Evolutionary conservation across 192 early-diverging fungal genomes (phyloP).

Genomic region (Podila horticola): DNA sequence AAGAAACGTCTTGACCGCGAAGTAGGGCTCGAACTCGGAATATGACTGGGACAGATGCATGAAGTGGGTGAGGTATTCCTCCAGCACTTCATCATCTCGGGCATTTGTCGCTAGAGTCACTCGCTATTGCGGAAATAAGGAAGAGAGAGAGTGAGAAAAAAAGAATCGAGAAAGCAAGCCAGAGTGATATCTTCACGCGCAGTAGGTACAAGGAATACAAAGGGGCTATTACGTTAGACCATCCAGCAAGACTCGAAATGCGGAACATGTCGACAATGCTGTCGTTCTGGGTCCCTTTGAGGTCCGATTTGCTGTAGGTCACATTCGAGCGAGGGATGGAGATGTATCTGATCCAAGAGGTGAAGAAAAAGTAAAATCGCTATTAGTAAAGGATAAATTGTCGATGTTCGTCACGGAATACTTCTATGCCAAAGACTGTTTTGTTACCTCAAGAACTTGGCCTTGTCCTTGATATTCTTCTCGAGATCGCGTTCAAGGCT

Average conservation of each 20-base stretch:
- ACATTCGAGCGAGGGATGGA: constrained; percentile 16
- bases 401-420: too few relatives aligned
- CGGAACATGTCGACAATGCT: constrained; percentile 3
- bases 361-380: background rate
- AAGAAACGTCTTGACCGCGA: constrained; percentile 11
- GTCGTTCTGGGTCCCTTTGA: background rate
- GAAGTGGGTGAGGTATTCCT: constrained; percentile 29
- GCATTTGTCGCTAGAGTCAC: constrained; percentile 12
- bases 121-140: constrained; percentile 4
- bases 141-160: background rate
- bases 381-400: too few relatives aligned
- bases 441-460: constrained; percentile 32
- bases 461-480: constrained; percentile 10
- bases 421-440: too few relatives aligned
- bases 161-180: background rate
- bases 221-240: background rate
- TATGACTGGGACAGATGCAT: constrained; percentile 14
- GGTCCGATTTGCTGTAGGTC: constrained; percentile 1
- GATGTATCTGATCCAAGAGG: constrained; percentile 1
- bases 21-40: constrained; percentile 20
- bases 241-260: background rate
- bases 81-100: constrained; percentile 14
- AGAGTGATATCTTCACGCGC: background rate
- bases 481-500: constrained; percentile 36
- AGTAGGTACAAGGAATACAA: background rate